phyloP scores from a whole-genome alignment of 129 eudicot species.

The Helianthus annuus region HanXRQr2.0-SUNRISE NC_035434.2:43043981-43044480 shows the following conservation, averaged over 20 bases:
- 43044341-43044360: not conserved
- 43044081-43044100: not conserved
- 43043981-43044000: not conserved
- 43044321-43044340: constrained; percentile 2
- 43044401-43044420: not conserved
- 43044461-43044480: no score
- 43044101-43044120: not conserved
- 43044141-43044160: constrained; percentile 40
- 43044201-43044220: constrained; percentile 39
- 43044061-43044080: not conserved
- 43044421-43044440: not conserved
- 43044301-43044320: constrained; percentile 3
- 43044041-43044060: constrained; percentile 3
- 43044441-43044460: no score
- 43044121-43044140: constrained; percentile 2
- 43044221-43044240: constrained; percentile 45
- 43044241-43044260: constrained; percentile 71
- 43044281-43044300: constrained; percentile 6
- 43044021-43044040: constrained; percentile 10
- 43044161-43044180: constrained; percentile 80
- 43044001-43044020: not conserved
- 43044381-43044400: not conserved
- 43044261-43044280: constrained; percentile 6
- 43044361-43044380: not conserved
- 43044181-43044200: constrained; percentile 63